Evolutionary conservation across 352 stramenopile species (phyloP).

Genomic region (Pythium insidiosum): DNA sequence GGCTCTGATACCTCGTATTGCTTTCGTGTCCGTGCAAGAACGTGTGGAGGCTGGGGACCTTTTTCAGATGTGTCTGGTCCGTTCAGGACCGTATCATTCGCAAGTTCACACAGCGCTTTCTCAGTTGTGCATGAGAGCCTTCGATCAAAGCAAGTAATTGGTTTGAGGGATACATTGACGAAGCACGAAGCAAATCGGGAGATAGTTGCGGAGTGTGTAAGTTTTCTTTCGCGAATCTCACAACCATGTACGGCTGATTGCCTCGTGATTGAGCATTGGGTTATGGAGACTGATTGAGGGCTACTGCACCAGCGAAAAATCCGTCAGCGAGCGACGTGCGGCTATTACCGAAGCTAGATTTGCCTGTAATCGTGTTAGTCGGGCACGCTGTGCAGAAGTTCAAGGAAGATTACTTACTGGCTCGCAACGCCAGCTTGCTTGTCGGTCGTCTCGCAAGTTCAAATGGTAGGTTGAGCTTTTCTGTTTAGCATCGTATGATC

Average conservation of each 20-base stretch:
- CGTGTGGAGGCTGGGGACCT: conserved; percentile 51
- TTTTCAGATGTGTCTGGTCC: conserved; percentile 29
- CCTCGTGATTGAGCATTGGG: too few species aligned
- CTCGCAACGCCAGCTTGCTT: conserved; percentile 25
- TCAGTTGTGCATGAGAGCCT: conserved; percentile 19
- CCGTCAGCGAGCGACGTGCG: too few species aligned
- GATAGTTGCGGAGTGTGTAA: conserved; percentile 29
- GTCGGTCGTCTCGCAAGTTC: conserved; percentile 33
- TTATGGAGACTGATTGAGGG: too few species aligned
- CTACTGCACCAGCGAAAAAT: too few species aligned
- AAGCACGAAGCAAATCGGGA: conserved; percentile 21
- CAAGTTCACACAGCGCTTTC: conserved; percentile 23
- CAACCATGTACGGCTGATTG: too few species aligned
- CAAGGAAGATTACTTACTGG: conserved; percentile 29
- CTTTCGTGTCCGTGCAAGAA: conserved; percentile 51
- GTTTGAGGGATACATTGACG: conserved; percentile 33
- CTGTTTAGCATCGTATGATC: not conserved
- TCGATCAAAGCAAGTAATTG: too few species aligned
- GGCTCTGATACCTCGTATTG: conserved; percentile 35
- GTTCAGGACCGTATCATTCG: conserved; percentile 32
- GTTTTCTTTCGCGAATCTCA: conserved; percentile 36
- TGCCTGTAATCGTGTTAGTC: conserved; percentile 18
- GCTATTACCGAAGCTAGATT: too few species aligned
- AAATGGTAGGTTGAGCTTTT: conserved; percentile 5
- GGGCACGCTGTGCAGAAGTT: conserved; percentile 42